A percentile compares a stretch with the other conserved stretches of the same genome.
phyloP scores from a whole-genome alignment of 192 early-diverging fungal genomes.

The Backusella circina region DNA sequence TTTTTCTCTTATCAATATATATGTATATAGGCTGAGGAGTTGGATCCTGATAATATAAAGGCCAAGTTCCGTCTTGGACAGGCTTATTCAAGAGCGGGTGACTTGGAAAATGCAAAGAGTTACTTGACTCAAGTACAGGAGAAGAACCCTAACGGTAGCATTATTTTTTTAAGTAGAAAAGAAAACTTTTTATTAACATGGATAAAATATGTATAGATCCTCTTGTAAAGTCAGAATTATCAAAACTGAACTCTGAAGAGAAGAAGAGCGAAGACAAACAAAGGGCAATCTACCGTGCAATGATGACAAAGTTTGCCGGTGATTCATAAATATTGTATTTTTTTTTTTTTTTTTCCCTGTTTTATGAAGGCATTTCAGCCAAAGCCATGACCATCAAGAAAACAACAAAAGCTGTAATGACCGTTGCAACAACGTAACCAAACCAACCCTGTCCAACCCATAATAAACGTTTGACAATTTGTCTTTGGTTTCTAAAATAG shows the following conservation, averaged over 20 bases:
- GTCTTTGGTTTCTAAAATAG: constrained; percentile 23
- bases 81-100: constrained; percentile 8
- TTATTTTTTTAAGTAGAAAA: background rate
- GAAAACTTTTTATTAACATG: background rate
- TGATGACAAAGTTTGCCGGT: constrained; percentile 14
- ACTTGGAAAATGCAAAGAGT: constrained; percentile 7
- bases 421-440: constrained; percentile 7
- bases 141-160: constrained; percentile 12
- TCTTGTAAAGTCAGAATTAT: constrained; percentile 22
- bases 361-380: background rate
- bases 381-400: constrained; percentile 19
- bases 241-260: background rate
- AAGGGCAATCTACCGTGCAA: constrained; percentile 15
- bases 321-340: background rate
- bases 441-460: constrained; percentile 19
- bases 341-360: background rate
- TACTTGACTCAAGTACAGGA: background rate
- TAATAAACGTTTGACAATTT: constrained; percentile 17
- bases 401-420: constrained; percentile 16
- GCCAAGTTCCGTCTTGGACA: constrained; percentile 23
- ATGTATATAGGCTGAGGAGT: background rate
- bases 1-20: background rate
- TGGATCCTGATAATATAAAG: constrained; percentile 18
- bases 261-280: constrained; percentile 10
- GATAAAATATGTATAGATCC: constrained; percentile 15